These are phyloP conservation scores for Alternaria ventricosa DNA, from an alignment of 2,329 filamentous ascomycete species.

Conservation along the genomic window DNA sequence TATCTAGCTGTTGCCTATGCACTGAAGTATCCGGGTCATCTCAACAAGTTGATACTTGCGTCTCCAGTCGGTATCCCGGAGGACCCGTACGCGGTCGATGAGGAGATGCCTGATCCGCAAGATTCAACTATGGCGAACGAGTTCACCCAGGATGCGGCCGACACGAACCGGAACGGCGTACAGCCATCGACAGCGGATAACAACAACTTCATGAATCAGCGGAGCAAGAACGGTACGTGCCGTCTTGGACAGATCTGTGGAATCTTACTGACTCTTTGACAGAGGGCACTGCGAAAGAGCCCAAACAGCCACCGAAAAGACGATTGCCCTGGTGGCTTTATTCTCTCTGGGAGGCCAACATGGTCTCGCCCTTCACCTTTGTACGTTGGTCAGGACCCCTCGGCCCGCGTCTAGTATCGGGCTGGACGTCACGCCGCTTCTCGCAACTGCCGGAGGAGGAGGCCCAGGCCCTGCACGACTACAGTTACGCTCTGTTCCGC, in stretches of 20 bases:
- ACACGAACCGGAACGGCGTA: conserved; percentile 70
- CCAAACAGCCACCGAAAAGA: conserved; percentile 59
- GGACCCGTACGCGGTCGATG: conserved; percentile 85
- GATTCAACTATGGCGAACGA: conserved; percentile 78
- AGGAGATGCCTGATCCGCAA: conserved; percentile 76
- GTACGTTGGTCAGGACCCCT: conserved; percentile 88
- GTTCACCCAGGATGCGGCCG: conserved; percentile 75
- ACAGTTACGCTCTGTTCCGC: conserved; percentile 92
- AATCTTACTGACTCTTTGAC: not conserved
- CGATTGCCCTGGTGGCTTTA: conserved; percentile 84
- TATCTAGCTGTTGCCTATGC: conserved; percentile 96
- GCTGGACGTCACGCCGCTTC: conserved; percentile 93
- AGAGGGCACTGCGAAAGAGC: conserved; percentile 36
- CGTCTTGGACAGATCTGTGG: not conserved
- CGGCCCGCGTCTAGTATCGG: conserved; percentile 88
- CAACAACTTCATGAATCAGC: conserved; percentile 63
- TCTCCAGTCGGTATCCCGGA: conserved; percentile 95
- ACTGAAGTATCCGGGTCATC: conserved; percentile 89
- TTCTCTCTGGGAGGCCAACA: conserved; percentile 94
- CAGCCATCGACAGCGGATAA: conserved; percentile 67
- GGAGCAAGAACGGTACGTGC: conserved; percentile 43
- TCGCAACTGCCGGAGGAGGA: conserved; percentile 83
- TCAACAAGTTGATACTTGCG: conserved; percentile 95
- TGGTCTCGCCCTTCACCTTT: conserved; percentile 87
- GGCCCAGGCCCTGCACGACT: conserved; percentile 85